These are phyloP conservation scores for Rossbeevera mucosa DNA, from an alignment of 768 basidiomycete genomes.

Conservation along the genomic window DNA sequence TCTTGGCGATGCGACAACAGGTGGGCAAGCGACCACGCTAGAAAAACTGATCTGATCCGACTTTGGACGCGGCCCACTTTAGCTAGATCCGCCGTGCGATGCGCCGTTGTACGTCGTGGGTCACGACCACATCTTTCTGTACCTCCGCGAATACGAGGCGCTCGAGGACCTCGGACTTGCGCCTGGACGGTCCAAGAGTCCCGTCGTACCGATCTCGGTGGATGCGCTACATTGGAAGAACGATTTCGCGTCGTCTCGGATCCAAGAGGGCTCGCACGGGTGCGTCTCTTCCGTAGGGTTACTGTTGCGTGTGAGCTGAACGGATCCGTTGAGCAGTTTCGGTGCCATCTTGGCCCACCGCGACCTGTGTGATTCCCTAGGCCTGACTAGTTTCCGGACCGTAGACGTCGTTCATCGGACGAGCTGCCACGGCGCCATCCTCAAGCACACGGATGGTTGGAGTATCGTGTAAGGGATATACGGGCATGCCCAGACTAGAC, in stretches of 20 bases:
- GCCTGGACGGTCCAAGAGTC: conserved; percentile 39
- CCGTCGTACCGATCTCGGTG: conserved; percentile 51
- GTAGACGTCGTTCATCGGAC: conserved; percentile 74
- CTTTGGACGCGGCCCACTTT: no score
- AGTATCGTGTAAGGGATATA: conserved; percentile 35
- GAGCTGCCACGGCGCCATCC: conserved; percentile 64
- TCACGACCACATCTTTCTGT: conserved; percentile 50
- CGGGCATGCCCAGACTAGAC: neutral
- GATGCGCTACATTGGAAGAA: conserved; percentile 51
- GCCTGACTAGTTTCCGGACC: conserved; percentile 55
- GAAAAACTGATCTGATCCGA: no score
- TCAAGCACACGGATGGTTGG: conserved; percentile 59
- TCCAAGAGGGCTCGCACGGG: conserved; percentile 3
- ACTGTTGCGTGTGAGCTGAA: no score
- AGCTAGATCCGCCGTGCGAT: conserved; percentile 59
- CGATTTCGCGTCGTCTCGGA: conserved; percentile 30
- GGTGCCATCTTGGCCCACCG: conserved; percentile 43
- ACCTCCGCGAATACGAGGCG: conserved; percentile 68
- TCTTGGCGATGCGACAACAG: conserved; percentile 65
- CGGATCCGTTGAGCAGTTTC: neutral
- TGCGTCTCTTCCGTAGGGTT: neutral
- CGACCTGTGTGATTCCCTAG: conserved; percentile 49
- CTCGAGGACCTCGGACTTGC: conserved; percentile 69
- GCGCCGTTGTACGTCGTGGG: conserved; percentile 71
- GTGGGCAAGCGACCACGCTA: conserved; percentile 48